Base-by-base conservation (phyloP, 148 eudicot species). In the Camellia sinensis region DNA sequence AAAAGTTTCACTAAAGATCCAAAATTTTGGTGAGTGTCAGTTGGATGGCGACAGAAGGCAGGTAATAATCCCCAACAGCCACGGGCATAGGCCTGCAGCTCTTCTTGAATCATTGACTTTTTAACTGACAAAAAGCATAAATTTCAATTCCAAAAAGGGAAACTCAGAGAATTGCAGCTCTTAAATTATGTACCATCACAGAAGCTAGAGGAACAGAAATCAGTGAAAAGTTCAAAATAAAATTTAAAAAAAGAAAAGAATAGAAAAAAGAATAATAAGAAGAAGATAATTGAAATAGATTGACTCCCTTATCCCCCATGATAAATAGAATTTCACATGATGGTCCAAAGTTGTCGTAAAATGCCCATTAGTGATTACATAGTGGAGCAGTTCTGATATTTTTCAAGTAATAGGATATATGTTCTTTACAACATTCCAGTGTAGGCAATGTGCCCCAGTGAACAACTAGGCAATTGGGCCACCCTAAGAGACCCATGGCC, bases 1-100 rank as follows among this genome's bases (percentile, higher is more conserved):
- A 93, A 80, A 67, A 91, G 80, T 66, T 90, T 83, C 21, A 85
- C 84, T 54, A 94, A 76, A 61, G 90, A 77, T 37, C 80, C 85
- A 83, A 93, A 86, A 81, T 85, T 89, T 83, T 83, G 66, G 76
- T 81, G 56, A 73, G 89, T 84, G 85, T 95, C 96, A 84, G 75
- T 84, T 52, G 98, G 97, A 79, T 84, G 63, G 71, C 90, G 90
- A 87, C 97, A 95, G 70, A 95, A 93, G 80, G 97, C 94, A 80
- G 97, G 96, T 83, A 95, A 86, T 43, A 95, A 87, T 77, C 90
- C 92, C 97, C 96, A 93, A 76, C 89, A 81, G 44, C 79, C 88
- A 80, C 65, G 87, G 80, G 89, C 90, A 82, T 83, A 83, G 79
- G 93, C 90, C 93, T 86, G 91, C 89, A 95, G 87, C 82, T 89